Base-by-base conservation (phyloP, 176 grass and related monocot species). In the Ensete glaucum region DNA sequence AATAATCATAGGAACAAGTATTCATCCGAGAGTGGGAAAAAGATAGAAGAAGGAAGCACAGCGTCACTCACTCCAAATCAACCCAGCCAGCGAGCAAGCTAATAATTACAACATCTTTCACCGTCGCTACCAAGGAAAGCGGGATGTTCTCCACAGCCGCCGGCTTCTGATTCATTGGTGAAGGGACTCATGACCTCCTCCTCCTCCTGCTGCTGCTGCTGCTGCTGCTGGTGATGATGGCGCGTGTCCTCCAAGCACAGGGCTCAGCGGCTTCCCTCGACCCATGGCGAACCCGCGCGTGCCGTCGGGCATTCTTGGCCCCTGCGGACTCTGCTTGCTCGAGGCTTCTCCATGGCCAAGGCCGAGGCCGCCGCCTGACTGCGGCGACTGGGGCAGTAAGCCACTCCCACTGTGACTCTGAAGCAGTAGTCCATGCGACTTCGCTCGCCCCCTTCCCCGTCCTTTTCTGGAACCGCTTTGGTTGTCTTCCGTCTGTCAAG, bases 291-390 rank as follows among this genome's bases (percentile, higher is more conserved):
- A 92, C 7, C 90, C 90, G 1, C 87, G 86, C 0, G 90, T 89
- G 9, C 90, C 87, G 48, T 92, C 90, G 1, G 90, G 90, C 90
- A 92, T 92, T 72, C 90, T 80, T 0, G 90, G 90, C 7, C 82
- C 86, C 7, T 88, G 86, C 3, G 69, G 77, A 53, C 4, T 43
- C 34, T 23, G 77, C 73, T 72, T 88, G 86, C 75, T 82, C 53
- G 73, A 72, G 80, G 79, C 90, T 83, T 34, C 69, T 49, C 50
- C 53, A 34, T 62, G 71, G 77, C 84, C 84, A 1, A 83, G 81
- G 0, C 84, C 84, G 1, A 83, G 81, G 0, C 58, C 78, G 3
- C 43, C 48, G 9, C 60, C 76, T 2, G 90, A 82, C 54, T 88
- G 89, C 0, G 81, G 89, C 58, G 81, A 84, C 25, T 84, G 83